Conservation (phyloP, 1,284 basidiomycete species). For the Pseudomicrostroma phylloplanum region DNA sequence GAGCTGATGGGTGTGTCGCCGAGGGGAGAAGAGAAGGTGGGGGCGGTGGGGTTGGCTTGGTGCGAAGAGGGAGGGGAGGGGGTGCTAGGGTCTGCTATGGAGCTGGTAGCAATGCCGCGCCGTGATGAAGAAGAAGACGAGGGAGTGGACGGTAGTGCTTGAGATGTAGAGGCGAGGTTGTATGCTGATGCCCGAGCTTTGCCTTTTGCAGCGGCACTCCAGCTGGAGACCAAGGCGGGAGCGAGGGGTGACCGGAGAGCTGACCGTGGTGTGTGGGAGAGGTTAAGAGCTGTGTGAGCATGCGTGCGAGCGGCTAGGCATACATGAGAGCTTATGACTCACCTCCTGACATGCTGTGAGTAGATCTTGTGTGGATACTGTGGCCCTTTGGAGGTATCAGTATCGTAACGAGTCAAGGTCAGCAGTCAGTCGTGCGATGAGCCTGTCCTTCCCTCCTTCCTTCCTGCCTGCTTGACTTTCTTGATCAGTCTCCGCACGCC, state of each 20-base stretch:
- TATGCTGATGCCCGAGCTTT: not conserved
- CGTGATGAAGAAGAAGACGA: conserved; percentile 6
- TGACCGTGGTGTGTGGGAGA: not conserved
- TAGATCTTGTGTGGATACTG: too few species aligned
- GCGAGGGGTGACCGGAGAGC: not conserved
- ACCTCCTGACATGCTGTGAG: not conserved
- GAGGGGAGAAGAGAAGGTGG: not conserved
- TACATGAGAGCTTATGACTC: not conserved
- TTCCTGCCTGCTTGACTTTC: too few species aligned
- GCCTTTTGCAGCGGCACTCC: conserved; percentile 4
- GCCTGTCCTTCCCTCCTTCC: too few species aligned
- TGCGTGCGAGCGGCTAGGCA: not conserved
- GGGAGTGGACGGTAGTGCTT: not conserved
- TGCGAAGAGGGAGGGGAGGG: too few species aligned
- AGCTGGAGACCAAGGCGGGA: not conserved
- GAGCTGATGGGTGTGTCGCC: conserved; percentile 1
- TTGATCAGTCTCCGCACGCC: too few species aligned
- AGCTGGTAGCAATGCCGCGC: conserved; percentile 48
- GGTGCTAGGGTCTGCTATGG: too few species aligned
- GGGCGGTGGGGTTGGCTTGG: too few species aligned
- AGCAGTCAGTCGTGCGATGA: too few species aligned
- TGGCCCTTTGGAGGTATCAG: too few species aligned
- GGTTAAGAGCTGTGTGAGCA: not conserved
- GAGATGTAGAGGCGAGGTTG: not conserved
- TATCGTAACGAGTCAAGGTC: too few species aligned